These are phyloP conservation scores for Rhodamnia rubescens DNA, from an alignment of 345 rosid species.

Conservation along the genomic window DNA sequence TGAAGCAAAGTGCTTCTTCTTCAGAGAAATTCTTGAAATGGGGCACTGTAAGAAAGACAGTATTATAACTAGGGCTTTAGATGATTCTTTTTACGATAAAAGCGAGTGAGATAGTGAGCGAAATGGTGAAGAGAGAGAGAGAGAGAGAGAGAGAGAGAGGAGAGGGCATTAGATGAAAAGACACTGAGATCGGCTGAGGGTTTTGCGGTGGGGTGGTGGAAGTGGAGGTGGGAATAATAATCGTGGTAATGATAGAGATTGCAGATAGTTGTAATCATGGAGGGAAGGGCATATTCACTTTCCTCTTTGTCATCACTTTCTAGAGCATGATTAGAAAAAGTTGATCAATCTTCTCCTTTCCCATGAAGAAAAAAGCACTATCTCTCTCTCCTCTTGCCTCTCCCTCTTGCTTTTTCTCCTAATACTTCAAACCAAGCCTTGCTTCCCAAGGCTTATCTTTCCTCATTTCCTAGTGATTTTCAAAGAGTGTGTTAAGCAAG, in stretches of 20 bases:
- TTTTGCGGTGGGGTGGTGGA: constrained; percentile 14
- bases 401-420: neutral
- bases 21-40: neutral
- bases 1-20: constrained; percentile 8
- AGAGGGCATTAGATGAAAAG: neutral
- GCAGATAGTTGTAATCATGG: constrained; percentile 19
- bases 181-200: neutral
- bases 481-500: neutral
- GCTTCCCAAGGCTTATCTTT: constrained; percentile 16
- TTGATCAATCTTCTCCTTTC: constrained; percentile 34
- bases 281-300: constrained; percentile 29
- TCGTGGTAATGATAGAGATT: constrained; percentile 46
- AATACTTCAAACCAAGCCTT: constrained; percentile 7
- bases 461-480: neutral
- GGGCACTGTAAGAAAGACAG: neutral
- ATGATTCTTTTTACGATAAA: neutral
- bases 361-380: constrained; percentile 8
- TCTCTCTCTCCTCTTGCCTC: constrained; percentile 1
- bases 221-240: constrained; percentile 34
- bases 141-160: neutral
- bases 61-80: neutral
- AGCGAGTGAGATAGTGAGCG: neutral
- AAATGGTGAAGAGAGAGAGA: neutral
- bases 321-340: constrained; percentile 79
- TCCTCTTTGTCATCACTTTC: constrained; percentile 81